Conservation (phyloP, 148 eudicot species). For the Arctostaphylos glauca region DNA sequence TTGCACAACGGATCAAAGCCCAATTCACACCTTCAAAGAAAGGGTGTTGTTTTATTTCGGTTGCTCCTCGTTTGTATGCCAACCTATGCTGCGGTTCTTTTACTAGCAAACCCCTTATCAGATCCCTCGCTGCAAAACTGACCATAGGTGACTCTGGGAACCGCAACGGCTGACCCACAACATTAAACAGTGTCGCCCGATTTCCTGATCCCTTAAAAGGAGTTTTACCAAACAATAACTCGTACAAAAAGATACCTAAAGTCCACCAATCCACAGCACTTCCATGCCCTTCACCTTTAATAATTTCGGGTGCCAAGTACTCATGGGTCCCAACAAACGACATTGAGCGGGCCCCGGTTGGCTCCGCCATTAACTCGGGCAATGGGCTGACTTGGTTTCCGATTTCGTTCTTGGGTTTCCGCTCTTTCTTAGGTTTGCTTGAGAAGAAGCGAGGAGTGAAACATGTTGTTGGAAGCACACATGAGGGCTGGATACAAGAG, state of each 20-base stretch:
- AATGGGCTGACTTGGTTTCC: constrained; percentile 73
- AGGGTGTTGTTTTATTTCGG: constrained; percentile 87
- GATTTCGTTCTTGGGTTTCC: constrained; percentile 56
- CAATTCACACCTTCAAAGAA: constrained; percentile 92
- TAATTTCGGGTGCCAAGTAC: constrained; percentile 84
- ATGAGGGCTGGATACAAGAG: constrained; percentile 81
- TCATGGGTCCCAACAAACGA: constrained; percentile 92
- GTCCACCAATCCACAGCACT: constrained; percentile 99
- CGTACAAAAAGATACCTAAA: constrained; percentile 75
- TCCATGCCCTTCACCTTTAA: constrained; percentile 89
- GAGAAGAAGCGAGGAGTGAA: constrained; percentile 74
- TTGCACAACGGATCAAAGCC: constrained; percentile 87
- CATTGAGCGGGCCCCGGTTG: constrained; percentile 82
- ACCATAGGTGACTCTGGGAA: constrained; percentile 77
- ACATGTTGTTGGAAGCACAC: constrained; percentile 67
- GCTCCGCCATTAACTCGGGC: constrained; percentile 87
- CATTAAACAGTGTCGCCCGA: constrained; percentile 83
- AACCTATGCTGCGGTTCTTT: constrained; percentile 83
- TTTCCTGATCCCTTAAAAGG: constrained; percentile 91
- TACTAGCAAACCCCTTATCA: constrained; percentile 77
- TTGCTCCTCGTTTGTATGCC: constrained; percentile 80
- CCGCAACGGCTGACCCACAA: constrained; percentile 77
- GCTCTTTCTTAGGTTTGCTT: constrained; percentile 65
- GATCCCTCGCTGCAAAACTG: constrained; percentile 78
- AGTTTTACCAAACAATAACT: constrained; percentile 75